phyloP scores from a whole-genome alignment of 2,329 filamentous ascomycete species.

The Sarocladium strictum region DNA sequence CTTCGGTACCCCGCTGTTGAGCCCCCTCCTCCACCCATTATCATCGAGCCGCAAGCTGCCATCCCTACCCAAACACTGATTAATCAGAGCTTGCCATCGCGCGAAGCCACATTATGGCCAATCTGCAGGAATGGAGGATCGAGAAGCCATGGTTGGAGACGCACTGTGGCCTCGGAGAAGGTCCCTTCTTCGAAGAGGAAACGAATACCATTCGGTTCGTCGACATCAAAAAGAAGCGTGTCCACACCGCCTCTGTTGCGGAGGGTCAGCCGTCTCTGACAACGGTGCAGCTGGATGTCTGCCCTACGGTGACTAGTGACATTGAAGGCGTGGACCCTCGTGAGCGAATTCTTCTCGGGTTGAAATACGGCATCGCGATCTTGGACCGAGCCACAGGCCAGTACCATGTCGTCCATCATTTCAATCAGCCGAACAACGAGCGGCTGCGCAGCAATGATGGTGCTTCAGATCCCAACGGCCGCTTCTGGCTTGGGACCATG shows the following conservation, averaged over 20 bases:
- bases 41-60: background rate
- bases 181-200: slow-evolving; percentile 63
- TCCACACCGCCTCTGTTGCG: slow-evolving; percentile 65
- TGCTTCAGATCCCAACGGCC: slow-evolving; percentile 69
- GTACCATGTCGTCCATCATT: slow-evolving; percentile 48
- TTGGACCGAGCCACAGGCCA: slow-evolving; percentile 57
- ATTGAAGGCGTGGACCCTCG: slow-evolving; percentile 59
- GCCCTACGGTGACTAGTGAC: slow-evolving; percentile 67
- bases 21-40: background rate
- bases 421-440: slow-evolving; percentile 37
- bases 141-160: slow-evolving; percentile 50
- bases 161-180: slow-evolving; percentile 65
- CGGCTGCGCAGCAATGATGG: slow-evolving; percentile 74
- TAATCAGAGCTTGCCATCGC: background rate
- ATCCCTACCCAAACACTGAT: background rate
- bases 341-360: slow-evolving; percentile 67
- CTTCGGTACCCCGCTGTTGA: background rate
- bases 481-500: slow-evolving; percentile 85
- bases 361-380: slow-evolving; percentile 77
- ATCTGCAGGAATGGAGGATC: slow-evolving; percentile 44
- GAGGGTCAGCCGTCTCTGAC: slow-evolving; percentile 57
- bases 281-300: slow-evolving; percentile 50
- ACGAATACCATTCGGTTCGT: slow-evolving; percentile 67
- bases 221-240: slow-evolving; percentile 72
- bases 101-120: slow-evolving; percentile 25